Evolutionary conservation across 192 early-diverging fungal genomes (phyloP), one percentile per base, ranked within the genome.

Genomic region (Podochytrium sp.): DNA sequence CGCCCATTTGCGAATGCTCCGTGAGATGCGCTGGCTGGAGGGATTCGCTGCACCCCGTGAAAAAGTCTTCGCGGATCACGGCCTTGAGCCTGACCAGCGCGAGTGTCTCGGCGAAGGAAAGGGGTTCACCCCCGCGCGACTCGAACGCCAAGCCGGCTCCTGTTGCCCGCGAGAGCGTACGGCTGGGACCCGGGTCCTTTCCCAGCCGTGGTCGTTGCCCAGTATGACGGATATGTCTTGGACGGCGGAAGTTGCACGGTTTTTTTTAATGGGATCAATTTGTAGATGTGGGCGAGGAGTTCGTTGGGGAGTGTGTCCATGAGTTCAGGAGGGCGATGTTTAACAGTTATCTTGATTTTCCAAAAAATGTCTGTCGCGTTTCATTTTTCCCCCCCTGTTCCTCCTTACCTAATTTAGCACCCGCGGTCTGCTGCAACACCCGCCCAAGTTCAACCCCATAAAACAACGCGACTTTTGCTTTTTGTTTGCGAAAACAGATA

Each of bases 1-100:
- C 63, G 1, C 63, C 63, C 42, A 65, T 65, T 30, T 65, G 63
- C 63, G 63, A 47, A 20, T 16, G 25, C 25, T 38, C 38, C 6
- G 16, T 20, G 7, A 27, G 7, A 47, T 47, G 10, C 55, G 25
- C n/a, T 27, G 29, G 55, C n/a, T 30, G 29, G 32, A 39, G 35
- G 0, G n/a, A 14, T 4, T 23, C 0, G n/a, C 18, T 16, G 43
- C 63, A 32, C 16, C 63, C 63, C 6, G 29, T 23, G 14, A 43
- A 10, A 39, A 23, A 65, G 42, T 65, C 39, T 47, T 65, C 63
- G n/a, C 27, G 18, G 27, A 65, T 47, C n/a, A 65, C 27, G 12
- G 20, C 3, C 29, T 65, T 65, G 14, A 65, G 18, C 38, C 63
- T 7, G 25, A 4, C 14, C 12, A 65, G 18, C 5, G 37, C 7